phyloP scores from a whole-genome alignment of 2,329 filamentous ascomycete species.

The Cylindrodendrum hubeiense region DNA sequence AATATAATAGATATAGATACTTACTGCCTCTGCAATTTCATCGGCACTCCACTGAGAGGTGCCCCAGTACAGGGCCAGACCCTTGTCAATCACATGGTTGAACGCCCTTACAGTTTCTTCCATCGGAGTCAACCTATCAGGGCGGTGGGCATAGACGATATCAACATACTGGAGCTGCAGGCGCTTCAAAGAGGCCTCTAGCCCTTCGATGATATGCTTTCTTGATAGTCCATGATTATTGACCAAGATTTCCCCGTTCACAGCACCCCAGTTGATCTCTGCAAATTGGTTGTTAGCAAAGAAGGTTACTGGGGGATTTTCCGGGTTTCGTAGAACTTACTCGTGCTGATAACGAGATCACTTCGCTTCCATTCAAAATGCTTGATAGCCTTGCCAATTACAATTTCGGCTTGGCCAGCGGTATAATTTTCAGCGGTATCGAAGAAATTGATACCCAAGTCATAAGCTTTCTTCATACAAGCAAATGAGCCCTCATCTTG shows the following conservation, averaged over 20 bases:
- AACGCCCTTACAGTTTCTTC: conserved; percentile 78
- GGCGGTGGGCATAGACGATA: conserved; percentile 76
- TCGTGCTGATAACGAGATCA: conserved; percentile 70
- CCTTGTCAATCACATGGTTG: conserved; percentile 76
- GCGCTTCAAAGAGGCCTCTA: conserved; percentile 67
- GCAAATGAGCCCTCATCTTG: conserved; percentile 70
- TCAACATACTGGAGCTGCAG: conserved; percentile 73
- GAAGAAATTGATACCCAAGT: conserved; percentile 72
- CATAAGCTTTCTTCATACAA: conserved; percentile 72
- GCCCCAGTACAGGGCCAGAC: conserved; percentile 76
- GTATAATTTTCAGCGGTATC: conserved; percentile 71
- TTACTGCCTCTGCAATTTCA: conserved; percentile 71
- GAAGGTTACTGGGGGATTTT: conserved; percentile 59
- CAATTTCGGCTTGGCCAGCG: conserved; percentile 71
- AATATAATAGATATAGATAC: conserved; percentile 16
- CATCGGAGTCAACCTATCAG: conserved; percentile 76
- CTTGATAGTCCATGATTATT: too few relatives aligned
- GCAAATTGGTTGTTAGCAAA: too few relatives aligned
- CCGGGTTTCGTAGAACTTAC: conserved; percentile 68
- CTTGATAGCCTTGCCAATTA: conserved; percentile 71
- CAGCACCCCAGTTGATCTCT: too few relatives aligned
- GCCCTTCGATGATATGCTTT: conserved; percentile 48
- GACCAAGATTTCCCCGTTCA: too few relatives aligned
- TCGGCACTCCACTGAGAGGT: conserved; percentile 75
- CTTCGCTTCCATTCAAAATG: conserved; percentile 71